Evolutionary conservation across 805 yeast species (phyloP), one percentile per base, ranked within the genome.

Genomic region (Lipomyces chichibuensis): DNA sequence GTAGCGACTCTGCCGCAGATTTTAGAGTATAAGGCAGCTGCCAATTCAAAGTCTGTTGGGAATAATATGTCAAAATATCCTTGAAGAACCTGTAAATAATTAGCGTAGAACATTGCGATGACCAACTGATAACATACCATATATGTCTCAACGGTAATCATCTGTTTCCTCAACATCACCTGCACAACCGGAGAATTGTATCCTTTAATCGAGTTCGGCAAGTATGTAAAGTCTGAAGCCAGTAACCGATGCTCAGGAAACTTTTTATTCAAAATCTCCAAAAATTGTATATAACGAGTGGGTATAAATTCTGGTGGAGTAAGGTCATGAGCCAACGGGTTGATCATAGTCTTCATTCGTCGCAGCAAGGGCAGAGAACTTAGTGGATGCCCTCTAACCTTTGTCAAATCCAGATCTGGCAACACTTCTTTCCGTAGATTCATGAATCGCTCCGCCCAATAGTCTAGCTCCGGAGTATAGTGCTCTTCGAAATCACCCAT

Each of bases 21-120:
- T 68, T 84, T 84, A 7, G 81, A 79, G 74, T 91, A 92, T 66
- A 91, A 68, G 59, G 87, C 88, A 53, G 84, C 81, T 3, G 87
- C 85, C 8, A 87, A 79, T 7, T 79, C 78, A 76, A 91, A 92
- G 74, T 91, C 89, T 0, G 96, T 91, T 9, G 96, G 91, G 74
- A 91, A 91, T 88, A 90, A 86, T 60, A 91, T 91, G 76, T 91
- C 96, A 75, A 90, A 91, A 74, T 84, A 89, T 0, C 97, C 97
- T 75, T 90, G 96, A 52, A 68, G 51, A 7, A 52, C 55, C 55
- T 52, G n/a, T 25, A 7, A 8, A 43, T 17, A 43, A 17, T 43
- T 43, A 43, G 35, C 32, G 13, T n/a, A 1, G 20, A 32, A 27
- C 25, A 0, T 27, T 20, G 32, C 20, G 32, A 53, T 27, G 35